Evolutionary conservation across 805 yeast species (phyloP).

Genomic region (Candida endomychidarum): DNA sequence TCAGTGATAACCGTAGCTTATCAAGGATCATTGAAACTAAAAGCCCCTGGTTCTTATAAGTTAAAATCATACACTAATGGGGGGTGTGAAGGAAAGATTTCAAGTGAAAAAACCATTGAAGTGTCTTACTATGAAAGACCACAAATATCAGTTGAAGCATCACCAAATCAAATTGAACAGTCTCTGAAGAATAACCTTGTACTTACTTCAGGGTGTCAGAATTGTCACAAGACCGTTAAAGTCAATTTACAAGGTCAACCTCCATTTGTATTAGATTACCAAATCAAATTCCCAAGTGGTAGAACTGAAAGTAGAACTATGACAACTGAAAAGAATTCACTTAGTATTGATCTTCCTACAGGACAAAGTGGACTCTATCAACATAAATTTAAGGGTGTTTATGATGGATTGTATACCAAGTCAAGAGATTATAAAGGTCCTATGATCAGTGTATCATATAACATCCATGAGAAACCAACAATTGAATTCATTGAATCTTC

Average conservation of each 20-base stretch:
- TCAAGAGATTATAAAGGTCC: constrained; percentile 20
- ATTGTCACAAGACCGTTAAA: constrained; percentile 24
- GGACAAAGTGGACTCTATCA: constrained; percentile 56
- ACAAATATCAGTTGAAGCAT: constrained; percentile 14
- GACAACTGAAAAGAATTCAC: constrained; percentile 27
- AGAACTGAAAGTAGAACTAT: constrained; percentile 33
- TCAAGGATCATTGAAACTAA: constrained; percentile 5
- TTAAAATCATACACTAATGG: constrained; percentile 40
- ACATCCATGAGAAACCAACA: constrained; percentile 62
- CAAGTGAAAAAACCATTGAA: constrained; percentile 18
- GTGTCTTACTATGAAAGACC: constrained; percentile 29
- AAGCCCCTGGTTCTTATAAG: constrained; percentile 26
- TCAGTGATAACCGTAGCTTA: constrained; percentile 3
- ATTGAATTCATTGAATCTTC: constrained; percentile 51
- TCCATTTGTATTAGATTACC: constrained; percentile 71
- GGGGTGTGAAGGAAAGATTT: constrained; percentile 46
- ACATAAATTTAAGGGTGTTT: constrained; percentile 59
- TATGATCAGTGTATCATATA: constrained; percentile 27
- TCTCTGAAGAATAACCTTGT: constrained; percentile 17
- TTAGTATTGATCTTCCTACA: constrained; percentile 41
- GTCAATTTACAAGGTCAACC: constrained; percentile 55
- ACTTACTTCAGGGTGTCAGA: constrained; percentile 33
- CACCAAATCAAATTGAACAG: constrained; percentile 1
- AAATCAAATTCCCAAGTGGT: constrained; percentile 60
- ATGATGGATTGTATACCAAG: constrained; percentile 60